These are phyloP conservation scores for Coemansia sp. DNA, from an alignment of 192 early-diverging fungal species.

Conservation along the genomic window DNA sequence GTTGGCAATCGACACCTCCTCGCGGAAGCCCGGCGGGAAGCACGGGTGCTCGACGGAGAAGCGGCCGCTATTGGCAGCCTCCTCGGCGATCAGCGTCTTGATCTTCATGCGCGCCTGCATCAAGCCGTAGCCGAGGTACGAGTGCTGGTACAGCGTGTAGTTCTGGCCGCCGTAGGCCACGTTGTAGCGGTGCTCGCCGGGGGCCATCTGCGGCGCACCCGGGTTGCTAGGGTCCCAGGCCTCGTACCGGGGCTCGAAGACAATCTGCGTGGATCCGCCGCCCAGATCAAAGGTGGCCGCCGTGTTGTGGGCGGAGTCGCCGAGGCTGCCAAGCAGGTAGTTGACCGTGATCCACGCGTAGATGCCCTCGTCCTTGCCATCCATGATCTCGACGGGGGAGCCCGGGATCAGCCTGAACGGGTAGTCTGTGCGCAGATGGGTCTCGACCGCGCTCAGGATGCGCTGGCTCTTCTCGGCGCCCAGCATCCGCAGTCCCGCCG, in stretches of 20 bases:
- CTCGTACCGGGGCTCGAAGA: conserved; percentile 82
- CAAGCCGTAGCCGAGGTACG: conserved; percentile 91
- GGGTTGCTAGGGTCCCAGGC: conserved; percentile 26
- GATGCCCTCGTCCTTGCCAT: conserved; percentile 96
- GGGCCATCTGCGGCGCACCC: conserved; percentile 37
- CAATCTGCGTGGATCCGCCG: conserved; percentile 96
- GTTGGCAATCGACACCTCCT: conserved; percentile 36
- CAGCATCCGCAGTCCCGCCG: conserved; percentile 87
- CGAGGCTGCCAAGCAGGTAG: conserved; percentile 76
- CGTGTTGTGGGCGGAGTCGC: conserved; percentile 58
- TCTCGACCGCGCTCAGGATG: conserved; percentile 74
- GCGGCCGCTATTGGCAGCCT: conserved; percentile 32
- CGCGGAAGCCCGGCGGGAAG: conserved; percentile 66
- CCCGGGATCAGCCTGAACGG: conserved; percentile 77
- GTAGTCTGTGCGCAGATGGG: conserved; percentile 69
- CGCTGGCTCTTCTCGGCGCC: conserved; percentile 66
- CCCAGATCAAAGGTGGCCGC: conserved; percentile 96
- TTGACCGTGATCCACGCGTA: conserved; percentile 99
- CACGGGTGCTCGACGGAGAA: conserved; percentile 62
- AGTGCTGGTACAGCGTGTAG: conserved; percentile 92
- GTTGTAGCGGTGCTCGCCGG: conserved; percentile 75
- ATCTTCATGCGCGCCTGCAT: conserved; percentile 81
- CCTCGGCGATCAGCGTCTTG: conserved; percentile 54
- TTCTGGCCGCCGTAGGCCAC: conserved; percentile 69
- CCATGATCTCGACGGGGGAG: conserved; percentile 87